Evolutionary conservation across 768 basidiomycete genomes (phyloP).

Genomic region (Clitopilus hobsonii): DNA sequence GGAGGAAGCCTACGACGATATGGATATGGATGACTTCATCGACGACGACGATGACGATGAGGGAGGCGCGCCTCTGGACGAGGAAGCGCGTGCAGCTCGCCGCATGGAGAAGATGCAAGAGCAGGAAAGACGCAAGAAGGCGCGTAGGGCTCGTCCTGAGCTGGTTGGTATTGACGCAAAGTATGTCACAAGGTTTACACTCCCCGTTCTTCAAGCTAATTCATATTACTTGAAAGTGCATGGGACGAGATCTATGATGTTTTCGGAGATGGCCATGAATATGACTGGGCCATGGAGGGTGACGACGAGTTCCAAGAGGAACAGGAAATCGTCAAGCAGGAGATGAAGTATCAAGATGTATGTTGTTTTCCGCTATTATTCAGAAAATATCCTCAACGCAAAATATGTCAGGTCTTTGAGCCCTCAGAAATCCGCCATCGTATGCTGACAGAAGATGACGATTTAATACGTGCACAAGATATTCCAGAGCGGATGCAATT

Average conservation of each 20-base stretch:
- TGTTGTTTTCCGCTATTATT: no score
- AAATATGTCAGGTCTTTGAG: conserved; percentile 98
- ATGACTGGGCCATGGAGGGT: conserved; percentile 88
- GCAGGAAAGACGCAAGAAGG: conserved; percentile 63
- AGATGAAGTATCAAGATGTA: conserved; percentile 86
- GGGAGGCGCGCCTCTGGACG: conserved; percentile 63
- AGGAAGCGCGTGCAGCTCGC: conserved; percentile 71
- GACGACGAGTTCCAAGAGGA: conserved; percentile 60
- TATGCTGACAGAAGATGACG: conserved; percentile 89
- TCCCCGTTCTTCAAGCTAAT: conserved; percentile 2
- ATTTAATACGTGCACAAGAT: conserved; percentile 84
- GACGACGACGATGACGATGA: conserved; percentile 82
- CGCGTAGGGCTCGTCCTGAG: conserved; percentile 61
- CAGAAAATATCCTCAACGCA: no score
- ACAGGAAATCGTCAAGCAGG: conserved; percentile 51
- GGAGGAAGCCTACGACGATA: conserved; percentile 71
- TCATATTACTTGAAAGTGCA: conserved; percentile 46
- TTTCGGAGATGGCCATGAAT: conserved; percentile 95
- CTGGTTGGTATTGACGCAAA: conserved; percentile 78
- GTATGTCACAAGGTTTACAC: conserved; percentile 40
- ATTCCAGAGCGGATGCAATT: conserved; percentile 96
- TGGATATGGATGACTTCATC: conserved; percentile 74
- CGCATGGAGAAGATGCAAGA: conserved; percentile 63
- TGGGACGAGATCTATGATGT: conserved; percentile 97
- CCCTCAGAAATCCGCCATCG: conserved; percentile 91